Conservation (phyloP, 129 eudicot species). For the Oenanthe sinensis region DNA sequence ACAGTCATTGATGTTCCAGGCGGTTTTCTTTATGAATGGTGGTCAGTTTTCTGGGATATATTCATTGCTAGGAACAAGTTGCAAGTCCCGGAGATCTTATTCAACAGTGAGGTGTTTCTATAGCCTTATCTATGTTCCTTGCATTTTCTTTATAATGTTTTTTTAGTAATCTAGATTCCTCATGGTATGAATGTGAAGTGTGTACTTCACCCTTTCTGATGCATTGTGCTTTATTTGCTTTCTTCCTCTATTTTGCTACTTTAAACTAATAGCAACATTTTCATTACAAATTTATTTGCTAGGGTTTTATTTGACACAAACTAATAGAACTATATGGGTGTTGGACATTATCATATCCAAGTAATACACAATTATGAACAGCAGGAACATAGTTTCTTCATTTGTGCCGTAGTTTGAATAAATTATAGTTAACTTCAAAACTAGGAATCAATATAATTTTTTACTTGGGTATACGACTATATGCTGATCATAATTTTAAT, state of each 20-base stretch:
- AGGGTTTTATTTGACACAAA: not conserved
- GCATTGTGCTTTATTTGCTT: too few relatives aligned
- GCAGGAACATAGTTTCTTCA: not conserved
- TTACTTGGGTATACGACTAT: not conserved
- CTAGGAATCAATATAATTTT: not conserved
- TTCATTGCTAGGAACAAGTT: not conserved
- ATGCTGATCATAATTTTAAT: not conserved
- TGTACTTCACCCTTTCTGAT: not conserved
- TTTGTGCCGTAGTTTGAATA: not conserved
- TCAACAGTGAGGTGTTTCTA: conserved; percentile 1
- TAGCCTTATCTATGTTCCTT: not conserved
- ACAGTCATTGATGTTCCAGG: conserved; percentile 4
- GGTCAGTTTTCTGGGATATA: conserved; percentile 8
- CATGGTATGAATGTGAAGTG: not conserved
- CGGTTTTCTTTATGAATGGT: conserved; percentile 11
- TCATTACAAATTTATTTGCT: not conserved
- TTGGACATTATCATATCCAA: not conserved
- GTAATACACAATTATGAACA: not conserved
- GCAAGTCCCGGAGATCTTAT: not conserved
- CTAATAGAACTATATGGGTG: not conserved
- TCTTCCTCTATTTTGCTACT: too few relatives aligned
- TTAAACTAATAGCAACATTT: not conserved
- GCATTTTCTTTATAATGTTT: not conserved
- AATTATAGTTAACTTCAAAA: not conserved
- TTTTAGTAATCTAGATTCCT: not conserved